Percentiles rank a stretch among this genome's conserved stretches.
These are phyloP conservation scores for Penicillium brasilianum DNA, from an alignment of 2,329 filamentous ascomycete species.

Conservation along the genomic window DNA sequence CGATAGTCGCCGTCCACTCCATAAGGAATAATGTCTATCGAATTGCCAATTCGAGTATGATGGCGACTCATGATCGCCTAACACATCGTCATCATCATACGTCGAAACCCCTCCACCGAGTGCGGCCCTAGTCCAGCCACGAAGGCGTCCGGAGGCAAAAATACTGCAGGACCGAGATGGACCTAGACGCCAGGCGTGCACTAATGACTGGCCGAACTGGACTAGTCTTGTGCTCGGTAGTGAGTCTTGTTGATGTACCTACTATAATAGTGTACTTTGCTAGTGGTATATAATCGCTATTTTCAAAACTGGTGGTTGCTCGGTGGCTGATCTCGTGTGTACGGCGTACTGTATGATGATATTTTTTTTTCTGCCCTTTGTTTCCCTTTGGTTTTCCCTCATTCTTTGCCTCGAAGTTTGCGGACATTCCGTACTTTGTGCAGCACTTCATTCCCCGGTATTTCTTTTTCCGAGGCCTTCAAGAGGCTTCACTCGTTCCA, in stretches of 20 bases:
- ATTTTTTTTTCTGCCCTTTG: neutral
- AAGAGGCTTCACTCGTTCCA: no score
- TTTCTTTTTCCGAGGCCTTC: neutral
- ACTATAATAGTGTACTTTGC: neutral
- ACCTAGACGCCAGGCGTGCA: slow-evolving; percentile 4
- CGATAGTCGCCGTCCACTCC: neutral
- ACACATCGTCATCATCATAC: slow-evolving; percentile 5
- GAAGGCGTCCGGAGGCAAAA: neutral
- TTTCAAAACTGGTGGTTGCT: neutral
- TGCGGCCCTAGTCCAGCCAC: slow-evolving; percentile 2
- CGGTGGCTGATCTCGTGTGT: neutral
- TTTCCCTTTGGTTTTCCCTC: neutral
- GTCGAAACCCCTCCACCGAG: neutral
- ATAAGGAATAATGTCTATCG: neutral
- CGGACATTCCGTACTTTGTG: neutral
- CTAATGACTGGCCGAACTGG: neutral
- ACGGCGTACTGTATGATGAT: neutral
- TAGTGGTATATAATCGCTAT: no score
- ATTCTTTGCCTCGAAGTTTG: slow-evolving; percentile 6
- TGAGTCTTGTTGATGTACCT: no score
- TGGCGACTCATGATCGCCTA: neutral
- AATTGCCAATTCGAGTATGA: neutral
- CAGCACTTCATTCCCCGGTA: neutral
- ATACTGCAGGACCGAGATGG: neutral
- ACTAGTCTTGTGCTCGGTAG: neutral